phyloP scores from a whole-genome alignment of 2,329 filamentous ascomycete species.

The Chaetothyriales sp. region DNA sequence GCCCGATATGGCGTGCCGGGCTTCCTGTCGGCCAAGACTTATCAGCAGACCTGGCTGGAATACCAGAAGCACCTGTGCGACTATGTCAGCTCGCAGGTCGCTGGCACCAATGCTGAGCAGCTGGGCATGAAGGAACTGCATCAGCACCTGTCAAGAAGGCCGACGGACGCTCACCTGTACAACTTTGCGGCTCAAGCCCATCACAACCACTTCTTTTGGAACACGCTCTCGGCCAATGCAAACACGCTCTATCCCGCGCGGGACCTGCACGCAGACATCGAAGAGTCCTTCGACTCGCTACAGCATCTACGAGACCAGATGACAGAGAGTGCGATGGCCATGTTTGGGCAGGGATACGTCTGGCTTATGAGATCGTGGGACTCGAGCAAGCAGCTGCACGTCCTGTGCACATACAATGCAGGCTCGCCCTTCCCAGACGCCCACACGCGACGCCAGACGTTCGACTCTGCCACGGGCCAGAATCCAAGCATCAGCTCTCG shows the following conservation, averaged over 20 bases:
- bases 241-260: slow-evolving; percentile 6
- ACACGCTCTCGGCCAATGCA: slow-evolving; percentile 22
- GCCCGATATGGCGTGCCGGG: slow-evolving; percentile 47
- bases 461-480: slow-evolving; percentile 21
- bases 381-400: slow-evolving; percentile 37
- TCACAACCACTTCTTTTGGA: slow-evolving; percentile 59
- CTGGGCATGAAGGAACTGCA: slow-evolving; percentile 38
- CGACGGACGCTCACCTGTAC: slow-evolving; percentile 65
- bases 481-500: slow-evolving; percentile 3
- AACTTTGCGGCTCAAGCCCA: slow-evolving; percentile 94
- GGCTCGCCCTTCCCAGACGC: slow-evolving; percentile 77
- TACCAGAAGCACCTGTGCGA: slow-evolving; percentile 65
- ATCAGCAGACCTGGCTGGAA: slow-evolving; percentile 64
- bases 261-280: slow-evolving; percentile 36
- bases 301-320: slow-evolving; percentile 72
- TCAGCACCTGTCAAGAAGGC: slow-evolving; percentile 64
- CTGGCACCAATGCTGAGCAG: neutral
- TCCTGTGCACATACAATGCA: slow-evolving; percentile 82
- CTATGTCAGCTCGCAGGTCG: slow-evolving; percentile 11
- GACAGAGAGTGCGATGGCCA: slow-evolving; percentile 63
- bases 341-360: slow-evolving; percentile 96
- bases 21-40: slow-evolving; percentile 56
- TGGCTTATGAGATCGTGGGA: slow-evolving; percentile 64
- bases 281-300: slow-evolving; percentile 63
- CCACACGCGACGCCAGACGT: slow-evolving; percentile 56